Evolutionary conservation across 441 rosid species (phyloP), one percentile per base, ranked within the genome.

Genomic region (Oxalis stricta): DNA sequence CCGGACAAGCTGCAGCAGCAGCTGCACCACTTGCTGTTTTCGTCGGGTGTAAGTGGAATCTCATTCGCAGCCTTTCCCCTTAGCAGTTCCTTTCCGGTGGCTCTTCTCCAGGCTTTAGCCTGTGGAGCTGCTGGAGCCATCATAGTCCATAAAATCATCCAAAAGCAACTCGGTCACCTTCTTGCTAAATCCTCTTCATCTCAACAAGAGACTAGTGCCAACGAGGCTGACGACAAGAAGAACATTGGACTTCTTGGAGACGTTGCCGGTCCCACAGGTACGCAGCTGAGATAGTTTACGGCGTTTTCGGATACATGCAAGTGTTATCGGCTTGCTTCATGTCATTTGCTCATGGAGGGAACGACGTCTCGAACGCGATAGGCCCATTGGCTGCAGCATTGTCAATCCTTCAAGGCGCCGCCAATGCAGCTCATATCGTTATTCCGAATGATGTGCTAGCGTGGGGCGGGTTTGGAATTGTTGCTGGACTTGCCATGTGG

Each of bases 261-360:
- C 12, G 52, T 87, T 33, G 89, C 94, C 10, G 97, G 99, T 13
- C 99, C 99, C n/a, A 92, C 53, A 36, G 99, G 96, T 10, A 74
- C 95, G 26, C 97, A 92, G 53, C 66, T 92, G 13, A 92, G 41
- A 76, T 92, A 68, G 97, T 84, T 55, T 92, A 92, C 26, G 94
- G 92, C 10, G 84, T 87, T 23, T 87, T 87, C 0, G 99, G 99
- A 30, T 92, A 87, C 46, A 77, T 92, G 99, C 95, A 92, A 64
- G 74, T 92, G 30, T 82, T 84, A 40, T 92, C 99, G 18, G 99
- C 97, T 29, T 92, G 99, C 71, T 92, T 92, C 69, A 92, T 92
- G 99, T 92, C 97, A n/a, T 87, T 92, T 60, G 97, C 97, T 3
- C 99, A 92, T 18, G 99, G 99, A 9, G 99, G 99, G 18, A 92